Conservation (phyloP, 805 yeast genomes). For the Saccharomycopsis sp. region DNA sequence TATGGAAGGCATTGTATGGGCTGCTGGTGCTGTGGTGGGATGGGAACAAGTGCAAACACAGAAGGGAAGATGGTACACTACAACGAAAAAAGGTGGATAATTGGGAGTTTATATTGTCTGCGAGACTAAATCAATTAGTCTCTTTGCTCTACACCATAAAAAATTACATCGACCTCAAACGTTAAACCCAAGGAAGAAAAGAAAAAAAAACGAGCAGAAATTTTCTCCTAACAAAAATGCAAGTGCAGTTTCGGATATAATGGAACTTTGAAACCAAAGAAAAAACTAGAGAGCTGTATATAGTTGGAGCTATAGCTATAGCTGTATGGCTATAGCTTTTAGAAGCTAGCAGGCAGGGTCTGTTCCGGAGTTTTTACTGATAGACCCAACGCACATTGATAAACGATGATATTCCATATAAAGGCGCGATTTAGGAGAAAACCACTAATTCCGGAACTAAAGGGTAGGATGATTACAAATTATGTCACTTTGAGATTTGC, state of each 20-base stretch:
- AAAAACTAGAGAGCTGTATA: too few relatives aligned
- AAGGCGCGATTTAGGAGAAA: not conserved
- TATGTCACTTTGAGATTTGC: not conserved
- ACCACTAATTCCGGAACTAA: not conserved
- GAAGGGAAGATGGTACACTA: too few relatives aligned
- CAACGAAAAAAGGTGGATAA: not conserved
- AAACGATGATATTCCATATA: too few relatives aligned
- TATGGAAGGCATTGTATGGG: not conserved
- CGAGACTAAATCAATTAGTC: too few relatives aligned
- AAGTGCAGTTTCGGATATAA: not conserved
- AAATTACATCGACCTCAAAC: not conserved
- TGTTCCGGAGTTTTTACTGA: too few relatives aligned
- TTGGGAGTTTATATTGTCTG: not conserved
- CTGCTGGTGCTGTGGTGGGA: not conserved
- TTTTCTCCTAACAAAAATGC: not conserved
- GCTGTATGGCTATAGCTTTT: too few relatives aligned
- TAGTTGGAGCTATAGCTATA: not conserved
- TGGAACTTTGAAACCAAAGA: constrained; percentile 1
- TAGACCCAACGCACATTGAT: too few relatives aligned
- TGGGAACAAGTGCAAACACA: not conserved
- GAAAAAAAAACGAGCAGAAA: not conserved
- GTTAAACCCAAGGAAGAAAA: not conserved
- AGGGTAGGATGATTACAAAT: not conserved
- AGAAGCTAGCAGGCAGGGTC: too few relatives aligned
- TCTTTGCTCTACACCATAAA: not conserved